Evolutionary conservation across 2,329 filamentous ascomycete species (phyloP), one percentile per base, ranked within the genome.

Genomic region (Fusarium chaquense): DNA sequence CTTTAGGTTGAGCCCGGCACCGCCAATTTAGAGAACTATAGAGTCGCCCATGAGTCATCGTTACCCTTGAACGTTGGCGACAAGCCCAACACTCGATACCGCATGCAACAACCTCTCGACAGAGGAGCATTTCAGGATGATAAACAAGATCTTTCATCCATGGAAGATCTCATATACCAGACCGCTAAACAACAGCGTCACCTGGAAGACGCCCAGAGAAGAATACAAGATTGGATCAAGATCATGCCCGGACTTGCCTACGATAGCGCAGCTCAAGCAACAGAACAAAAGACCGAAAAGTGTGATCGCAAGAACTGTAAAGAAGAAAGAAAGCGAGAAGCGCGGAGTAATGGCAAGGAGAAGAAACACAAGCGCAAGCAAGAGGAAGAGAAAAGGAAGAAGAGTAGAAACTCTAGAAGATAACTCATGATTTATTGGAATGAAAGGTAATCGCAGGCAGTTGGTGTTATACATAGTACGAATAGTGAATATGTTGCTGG

Each of bases 201-300:
- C 20, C 24, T 56, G 13, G 55, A 58, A 18, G 66, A 72, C 30
- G 57, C 71, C 6, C 50, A 66, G 36, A 64, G 41, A 40, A 57
- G 59, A 30, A 47, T 70, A 18, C 41, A 52, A 26, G 69, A 70
- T 44, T 72, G 70, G 70, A 38, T 58, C 10, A 59, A 52, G n/a
- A 46, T 62, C 12, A 65, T 72, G 62, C 58, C 54, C 5, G 53
- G 58, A 24, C 44, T 71, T 33, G 36, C 56, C 7, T 43, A 36
- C 5, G 40, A 35, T 11, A 41, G 26, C 12, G 18, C 6, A 20
- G 15, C 18, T 18, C n/a, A 22, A 44, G n/a, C 8, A 20, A 15
- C 10, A 8, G 12, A 38, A 6, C 28, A 16, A n/a, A 28, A 45
- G 20, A 26, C 30, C 12, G 44, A 44, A 35, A 33, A 24, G 7